These are phyloP conservation scores for Trichoderma afroharzianum DNA, from an alignment of 2,329 filamentous ascomycete genomes.

Conservation along the genomic window DNA sequence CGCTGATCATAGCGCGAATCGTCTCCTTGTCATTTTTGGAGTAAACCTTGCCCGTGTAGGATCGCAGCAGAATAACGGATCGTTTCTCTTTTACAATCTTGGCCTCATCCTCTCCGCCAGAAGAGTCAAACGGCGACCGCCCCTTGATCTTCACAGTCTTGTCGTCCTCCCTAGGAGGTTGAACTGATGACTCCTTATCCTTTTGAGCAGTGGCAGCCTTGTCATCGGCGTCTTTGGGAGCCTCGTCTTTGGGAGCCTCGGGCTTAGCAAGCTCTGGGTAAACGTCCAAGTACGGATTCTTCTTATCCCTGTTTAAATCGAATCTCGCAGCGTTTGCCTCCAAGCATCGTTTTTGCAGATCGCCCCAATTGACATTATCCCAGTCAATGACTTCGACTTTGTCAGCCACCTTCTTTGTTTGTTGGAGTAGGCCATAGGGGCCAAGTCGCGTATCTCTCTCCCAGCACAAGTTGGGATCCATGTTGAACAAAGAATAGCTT, in stretches of 20 bases:
- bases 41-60: slow-evolving; percentile 72
- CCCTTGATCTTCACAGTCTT: slow-evolving; percentile 18
- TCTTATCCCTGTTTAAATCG: slow-evolving; percentile 37
- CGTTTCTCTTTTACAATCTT: slow-evolving; percentile 44
- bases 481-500: slow-evolving; percentile 55
- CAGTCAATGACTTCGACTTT: slow-evolving; percentile 48
- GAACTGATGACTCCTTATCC: neutral
- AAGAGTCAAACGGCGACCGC: slow-evolving; percentile 9
- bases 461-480: slow-evolving; percentile 63
- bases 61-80: slow-evolving; percentile 72
- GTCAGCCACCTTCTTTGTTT: slow-evolving; percentile 43
- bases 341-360: slow-evolving; percentile 64
- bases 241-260: neutral
- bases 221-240: neutral
- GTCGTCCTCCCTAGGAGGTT: neutral
- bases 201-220: neutral
- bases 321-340: slow-evolving; percentile 64
- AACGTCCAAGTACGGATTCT: slow-evolving; percentile 43
- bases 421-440: slow-evolving; percentile 56
- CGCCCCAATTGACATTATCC: slow-evolving; percentile 66
- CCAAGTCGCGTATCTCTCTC: slow-evolving; percentile 68
- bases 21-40: slow-evolving; percentile 75
- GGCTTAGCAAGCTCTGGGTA: slow-evolving; percentile 36
- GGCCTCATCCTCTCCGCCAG: slow-evolving; percentile 6
- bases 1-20: slow-evolving; percentile 74